Evolutionary conservation across 495 filamentous ascomycete genomes (phyloP), one percentile per base, ranked within the genome.

Genomic region (Penicillium ochrochloron): DNA sequence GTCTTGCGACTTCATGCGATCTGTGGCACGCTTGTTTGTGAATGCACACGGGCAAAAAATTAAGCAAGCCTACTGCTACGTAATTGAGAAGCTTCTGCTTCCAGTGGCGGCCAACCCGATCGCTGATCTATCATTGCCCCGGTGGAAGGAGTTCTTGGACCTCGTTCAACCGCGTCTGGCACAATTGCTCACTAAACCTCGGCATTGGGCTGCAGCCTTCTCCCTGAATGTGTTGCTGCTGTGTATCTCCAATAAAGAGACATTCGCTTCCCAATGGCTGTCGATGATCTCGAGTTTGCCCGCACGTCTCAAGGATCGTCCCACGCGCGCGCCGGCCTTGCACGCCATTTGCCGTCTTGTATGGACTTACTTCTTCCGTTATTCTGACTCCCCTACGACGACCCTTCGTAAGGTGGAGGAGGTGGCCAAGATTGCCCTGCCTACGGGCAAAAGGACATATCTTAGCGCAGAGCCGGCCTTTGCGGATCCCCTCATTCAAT

Each of bases 341-440:
- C 90, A 97, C 67, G 93, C 92, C 17, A 88, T 97, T 48, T 96
- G 94, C 42, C 89, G 94, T 60, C 81, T 99, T n/a, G 80, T 97
- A 3, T 99, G 95, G 95, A 94, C 92, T 1, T 99, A 97, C 77
- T 84, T 98, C 27, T 97, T 96, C 74, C 87, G 94, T 21, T 83
- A 89, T 78, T 85, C 84, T 5, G 96, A 98, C 61, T 78, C 87
- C 14, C 82, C 85, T 12, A 86, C 86, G 50, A 80, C 82, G 31
- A 89, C 88, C 5, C 84, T 88, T 42, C 88, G 88, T 61, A 97
- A 93, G 72, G 82, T 98, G 37, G 93, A 98, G 62, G 94, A 97
- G 56, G 86, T 97, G 29, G 81, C 94, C 46, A 89, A 86, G 71
- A 83, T 94, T 64, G 87, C 96, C 10, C 84, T 99, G 15, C 92